phyloP scores from a whole-genome alignment of 75 land plant species.

The Azolla pinnata region DNA sequence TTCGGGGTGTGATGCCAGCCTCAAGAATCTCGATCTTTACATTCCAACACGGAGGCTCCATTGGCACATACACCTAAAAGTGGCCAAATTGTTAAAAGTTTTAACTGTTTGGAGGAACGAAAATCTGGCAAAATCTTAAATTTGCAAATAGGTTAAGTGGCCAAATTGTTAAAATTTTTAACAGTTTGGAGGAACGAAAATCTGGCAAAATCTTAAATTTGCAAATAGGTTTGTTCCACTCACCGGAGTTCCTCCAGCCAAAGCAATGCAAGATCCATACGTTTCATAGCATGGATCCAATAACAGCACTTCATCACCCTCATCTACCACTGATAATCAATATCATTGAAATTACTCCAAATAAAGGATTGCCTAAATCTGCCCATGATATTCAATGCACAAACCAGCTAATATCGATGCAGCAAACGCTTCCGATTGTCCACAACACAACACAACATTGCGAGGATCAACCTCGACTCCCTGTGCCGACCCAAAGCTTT shows the following conservation, averaged over 20 bases:
- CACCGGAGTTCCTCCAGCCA: slow-evolving; percentile 88
- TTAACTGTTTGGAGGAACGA: too few relatives aligned
- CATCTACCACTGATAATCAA: slow-evolving; percentile 48
- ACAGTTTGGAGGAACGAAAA: too few relatives aligned
- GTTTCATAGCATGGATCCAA: slow-evolving; percentile 88
- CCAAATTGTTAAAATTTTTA: too few relatives aligned
- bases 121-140: too few relatives aligned
- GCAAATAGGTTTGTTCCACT: too few relatives aligned
- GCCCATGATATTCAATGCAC: slow-evolving; percentile 2
- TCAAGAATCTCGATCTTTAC: slow-evolving; percentile 45
- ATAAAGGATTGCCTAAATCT: neutral
- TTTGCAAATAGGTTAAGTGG: too few relatives aligned
- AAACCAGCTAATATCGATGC: slow-evolving; percentile 71
- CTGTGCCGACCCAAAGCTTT: slow-evolving; percentile 36
- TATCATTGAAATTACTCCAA: neutral
- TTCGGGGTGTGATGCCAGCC: slow-evolving; percentile 36
- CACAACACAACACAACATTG: slow-evolving; percentile 67
- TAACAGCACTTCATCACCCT: slow-evolving; percentile 76
- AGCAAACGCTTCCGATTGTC: slow-evolving; percentile 96
- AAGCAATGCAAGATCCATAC: slow-evolving; percentile 54
- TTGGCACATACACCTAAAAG: slow-evolving; percentile 68
- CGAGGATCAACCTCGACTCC: slow-evolving; percentile 61
- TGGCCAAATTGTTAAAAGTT: neutral
- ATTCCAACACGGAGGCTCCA: slow-evolving; percentile 78
- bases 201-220: too few relatives aligned